Percentiles rank a stretch among this genome's conserved stretches.
Conservation (phyloP, 257 asterid species). For the Scutellaria galericulata region DNA sequence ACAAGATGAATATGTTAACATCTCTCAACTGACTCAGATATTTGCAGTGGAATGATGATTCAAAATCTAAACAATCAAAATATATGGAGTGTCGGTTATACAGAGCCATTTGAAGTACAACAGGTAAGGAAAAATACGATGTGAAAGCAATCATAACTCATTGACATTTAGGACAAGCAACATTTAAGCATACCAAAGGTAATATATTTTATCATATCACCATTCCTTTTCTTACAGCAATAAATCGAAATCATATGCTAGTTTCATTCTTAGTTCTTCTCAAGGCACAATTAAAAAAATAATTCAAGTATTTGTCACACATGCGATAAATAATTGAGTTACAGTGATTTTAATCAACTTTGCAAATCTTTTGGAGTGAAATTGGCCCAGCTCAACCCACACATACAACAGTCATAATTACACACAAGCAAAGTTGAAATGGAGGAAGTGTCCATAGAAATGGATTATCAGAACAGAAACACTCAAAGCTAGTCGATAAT, state of each 20-base stretch:
- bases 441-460: not conserved
- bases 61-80: no score
- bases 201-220: not conserved
- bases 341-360: not conserved
- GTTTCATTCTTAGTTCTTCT: not conserved
- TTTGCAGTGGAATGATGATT: no score
- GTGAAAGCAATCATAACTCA: no score
- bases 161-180: not conserved
- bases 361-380: not conserved
- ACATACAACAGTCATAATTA: not conserved
- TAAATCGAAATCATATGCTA: not conserved
- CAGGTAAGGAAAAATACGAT: no score
- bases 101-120: no score
- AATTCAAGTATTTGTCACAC: not conserved
- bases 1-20: conserved; percentile 4
- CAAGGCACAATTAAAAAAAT: not conserved
- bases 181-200: not conserved
- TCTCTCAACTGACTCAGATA: not conserved
- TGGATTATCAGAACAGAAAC: no score
- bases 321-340: not conserved
- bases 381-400: not conserved
- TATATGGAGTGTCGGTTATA: no score
- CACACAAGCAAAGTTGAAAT: not conserved
- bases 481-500: no score
- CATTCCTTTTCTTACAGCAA: not conserved